A percentile compares a stretch with the other conserved stretches of the same genome.
These are phyloP conservation scores for Plasmopara viticola DNA, from an alignment of 352 stramenopile species.

Conservation along the genomic window DNA sequence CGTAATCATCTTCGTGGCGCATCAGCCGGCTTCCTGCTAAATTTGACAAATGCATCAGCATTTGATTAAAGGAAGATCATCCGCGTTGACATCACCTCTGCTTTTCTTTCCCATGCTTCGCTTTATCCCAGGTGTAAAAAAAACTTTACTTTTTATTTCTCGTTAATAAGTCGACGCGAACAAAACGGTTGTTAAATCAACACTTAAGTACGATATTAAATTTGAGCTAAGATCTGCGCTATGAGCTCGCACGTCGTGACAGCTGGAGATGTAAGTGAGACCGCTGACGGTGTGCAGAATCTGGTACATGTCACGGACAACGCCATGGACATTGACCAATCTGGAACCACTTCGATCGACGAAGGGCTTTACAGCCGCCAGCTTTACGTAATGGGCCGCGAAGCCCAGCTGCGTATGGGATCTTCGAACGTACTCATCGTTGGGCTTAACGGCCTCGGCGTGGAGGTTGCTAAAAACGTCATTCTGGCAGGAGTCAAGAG, in stretches of 20 bases:
- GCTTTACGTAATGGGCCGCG: constrained; percentile 99
- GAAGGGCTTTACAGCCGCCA: constrained; percentile 91
- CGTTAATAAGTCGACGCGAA: no score
- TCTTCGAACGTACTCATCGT: constrained; percentile 92
- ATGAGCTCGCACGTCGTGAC: constrained; percentile 69
- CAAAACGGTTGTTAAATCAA: neutral
- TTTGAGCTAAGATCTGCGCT: neutral
- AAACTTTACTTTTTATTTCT: no score
- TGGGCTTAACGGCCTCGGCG: constrained; percentile 91
- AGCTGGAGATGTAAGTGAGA: constrained; percentile 61
- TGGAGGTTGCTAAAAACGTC: constrained; percentile 98
- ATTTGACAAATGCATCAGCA: constrained; percentile 3
- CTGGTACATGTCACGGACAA: constrained; percentile 66
- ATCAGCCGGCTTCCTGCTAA: constrained; percentile 42
- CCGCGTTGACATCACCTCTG: constrained; percentile 26
- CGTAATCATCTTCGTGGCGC: constrained; percentile 60
- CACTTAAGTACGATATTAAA: no score
- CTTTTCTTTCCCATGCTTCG: constrained; percentile 60
- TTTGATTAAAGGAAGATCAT: constrained; percentile 8
- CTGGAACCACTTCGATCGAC: constrained; percentile 47
- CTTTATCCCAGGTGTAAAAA: neutral
- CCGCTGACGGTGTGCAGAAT: constrained; percentile 64
- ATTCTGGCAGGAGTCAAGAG: constrained; percentile 94
- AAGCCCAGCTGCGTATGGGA: constrained; percentile 97
- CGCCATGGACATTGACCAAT: constrained; percentile 61